Base-by-base conservation (phyloP, 306 rosid species). In the Styphnolobium japonicum region DNA sequence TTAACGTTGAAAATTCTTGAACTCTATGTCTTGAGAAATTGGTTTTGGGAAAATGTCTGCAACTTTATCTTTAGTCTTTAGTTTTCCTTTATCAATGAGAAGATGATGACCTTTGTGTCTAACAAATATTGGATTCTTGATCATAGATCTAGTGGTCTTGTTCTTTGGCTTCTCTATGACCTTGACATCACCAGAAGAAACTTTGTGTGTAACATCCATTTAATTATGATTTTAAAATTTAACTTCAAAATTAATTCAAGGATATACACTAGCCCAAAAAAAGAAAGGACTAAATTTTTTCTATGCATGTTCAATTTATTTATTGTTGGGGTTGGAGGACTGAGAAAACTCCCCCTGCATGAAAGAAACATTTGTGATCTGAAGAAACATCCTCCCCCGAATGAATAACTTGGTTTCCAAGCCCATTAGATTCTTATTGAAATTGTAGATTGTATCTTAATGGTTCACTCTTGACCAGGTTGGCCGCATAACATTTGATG, bases 151-250 rank as follows among this genome's bases (percentile, higher is more conserved):
- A n/a, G n/a, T n/a, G n/a, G n/a, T n/a, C n/a, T n/a, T n/a, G n/a
- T n/a, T n/a, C n/a, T n/a, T n/a, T n/a, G n/a, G n/a, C n/a, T n/a
- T n/a, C n/a, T n/a, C n/a, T n/a, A n/a, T n/a, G n/a, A n/a, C 77
- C 96, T 95, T 46, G 98, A 91, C 60, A 75, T 6, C 75, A 92
- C 98, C 0, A 97, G 98, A 85, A 78, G 94, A 70, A 94, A 95
- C 88, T 95, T 94, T 76, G 98, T 95, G 75, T 55, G 89, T 68
- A 58, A 21, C 79, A 65, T 31, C 11, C 9, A 45, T 33, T n/a
- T n/a, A n/a, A n/a, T 72, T 18, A 22, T 34, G 18, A 29, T 68
- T 73, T 46, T 33, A 42, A 16, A 55, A 66, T 33, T 52, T 64
- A 0, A 25, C 57, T 10, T 61, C 4, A 21, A 33, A 68, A 57